Conservation (phyloP, 257 asterid species). For the Echium plantagineum region DNA sequence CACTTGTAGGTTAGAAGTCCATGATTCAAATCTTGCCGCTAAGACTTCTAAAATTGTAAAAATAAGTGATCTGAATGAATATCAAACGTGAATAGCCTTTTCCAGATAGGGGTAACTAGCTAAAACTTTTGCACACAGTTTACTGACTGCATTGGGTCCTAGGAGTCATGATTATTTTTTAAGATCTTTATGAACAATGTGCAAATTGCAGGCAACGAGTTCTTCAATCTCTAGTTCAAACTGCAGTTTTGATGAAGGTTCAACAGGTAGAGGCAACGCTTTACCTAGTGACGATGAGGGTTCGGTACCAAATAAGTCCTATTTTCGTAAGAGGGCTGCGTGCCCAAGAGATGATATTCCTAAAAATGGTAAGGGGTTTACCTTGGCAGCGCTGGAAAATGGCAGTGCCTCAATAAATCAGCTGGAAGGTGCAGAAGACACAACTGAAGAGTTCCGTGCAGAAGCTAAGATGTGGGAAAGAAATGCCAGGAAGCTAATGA, state of each 20-base stretch:
- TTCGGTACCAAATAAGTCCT: slow-evolving; percentile 33
- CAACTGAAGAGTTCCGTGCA: slow-evolving; percentile 65
- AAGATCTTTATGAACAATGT: not conserved
- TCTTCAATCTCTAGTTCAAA: slow-evolving; percentile 27
- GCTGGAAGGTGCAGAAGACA: slow-evolving; percentile 59
- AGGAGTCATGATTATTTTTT: not conserved
- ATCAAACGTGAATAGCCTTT: too few relatives aligned
- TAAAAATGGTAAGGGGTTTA: too few relatives aligned
- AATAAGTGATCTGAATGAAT: too few relatives aligned
- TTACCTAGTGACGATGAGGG: slow-evolving; percentile 15
- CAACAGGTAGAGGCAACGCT: slow-evolving; percentile 15
- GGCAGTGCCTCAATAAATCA: slow-evolving; percentile 36
- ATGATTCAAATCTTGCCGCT: too few relatives aligned
- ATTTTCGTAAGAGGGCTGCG: slow-evolving; percentile 19
- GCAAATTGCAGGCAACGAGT: slow-evolving; percentile 40
- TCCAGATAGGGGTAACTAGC: too few relatives aligned
- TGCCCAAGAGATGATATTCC: slow-evolving; percentile 25
- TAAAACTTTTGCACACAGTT: not conserved
- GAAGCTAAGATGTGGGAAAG: slow-evolving; percentile 99
- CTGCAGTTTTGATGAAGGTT: slow-evolving; percentile 26
- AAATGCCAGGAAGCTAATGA: slow-evolving; percentile 71
- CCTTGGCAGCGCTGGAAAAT: slow-evolving; percentile 21
- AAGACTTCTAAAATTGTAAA: too few relatives aligned
- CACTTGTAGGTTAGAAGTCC: too few relatives aligned
- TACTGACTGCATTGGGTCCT: not conserved